Conservation (phyloP, 192 early-diverging fungal genomes). For the Rhizoclosmatium globosum region DNA sequence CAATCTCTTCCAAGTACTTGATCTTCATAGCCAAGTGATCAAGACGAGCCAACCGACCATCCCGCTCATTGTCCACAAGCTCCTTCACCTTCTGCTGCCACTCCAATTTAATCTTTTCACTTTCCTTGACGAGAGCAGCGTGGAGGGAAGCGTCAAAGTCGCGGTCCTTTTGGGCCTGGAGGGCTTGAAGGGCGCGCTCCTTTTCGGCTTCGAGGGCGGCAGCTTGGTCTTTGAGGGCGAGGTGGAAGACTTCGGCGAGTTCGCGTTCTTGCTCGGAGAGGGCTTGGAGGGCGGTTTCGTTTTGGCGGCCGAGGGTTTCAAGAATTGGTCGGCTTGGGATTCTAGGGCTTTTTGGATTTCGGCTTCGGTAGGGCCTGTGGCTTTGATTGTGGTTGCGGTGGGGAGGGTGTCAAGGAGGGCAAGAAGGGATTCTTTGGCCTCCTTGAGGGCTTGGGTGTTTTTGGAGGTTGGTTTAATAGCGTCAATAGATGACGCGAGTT, state of each 20-base stretch:
- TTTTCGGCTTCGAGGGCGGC: neutral
- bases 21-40: constrained; percentile 83
- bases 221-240: neutral
- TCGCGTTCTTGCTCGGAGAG: constrained; percentile 21
- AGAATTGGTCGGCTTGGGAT: constrained; percentile 2
- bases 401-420: neutral
- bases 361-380: neutral
- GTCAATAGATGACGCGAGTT: neutral
- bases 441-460: neutral
- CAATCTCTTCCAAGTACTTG: constrained; percentile 74
- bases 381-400: neutral
- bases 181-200: neutral
- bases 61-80: constrained; percentile 89
- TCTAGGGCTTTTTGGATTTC: constrained; percentile 14
- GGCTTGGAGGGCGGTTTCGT: constrained; percentile 22
- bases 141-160: constrained; percentile 3
- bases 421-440: neutral
- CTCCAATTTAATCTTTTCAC: constrained; percentile 48
- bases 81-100: constrained; percentile 82
- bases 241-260: constrained; percentile 15
- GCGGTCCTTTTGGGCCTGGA: neutral
- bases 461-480: constrained; percentile 15
- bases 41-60: constrained; percentile 84
- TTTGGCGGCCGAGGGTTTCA: constrained; percentile 8
- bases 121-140: neutral